Evolutionary conservation across 352 stramenopile species (phyloP), one percentile per base, ranked within the genome.

Genomic region (Blastocystis sp.): DNA sequence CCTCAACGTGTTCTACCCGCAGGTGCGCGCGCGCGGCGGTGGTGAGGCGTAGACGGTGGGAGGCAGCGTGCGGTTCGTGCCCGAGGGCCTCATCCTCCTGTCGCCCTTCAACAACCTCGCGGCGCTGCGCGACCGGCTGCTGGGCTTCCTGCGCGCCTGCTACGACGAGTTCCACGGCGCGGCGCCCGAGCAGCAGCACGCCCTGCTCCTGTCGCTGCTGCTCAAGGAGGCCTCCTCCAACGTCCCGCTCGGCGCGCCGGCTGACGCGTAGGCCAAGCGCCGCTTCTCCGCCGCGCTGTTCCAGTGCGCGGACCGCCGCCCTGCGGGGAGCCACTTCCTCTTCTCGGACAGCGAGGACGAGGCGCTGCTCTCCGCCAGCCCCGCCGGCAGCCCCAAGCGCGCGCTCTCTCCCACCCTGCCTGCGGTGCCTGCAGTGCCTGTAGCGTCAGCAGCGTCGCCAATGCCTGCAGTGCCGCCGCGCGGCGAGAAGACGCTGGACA

Each of bases 61-160:
- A 56, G 48, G 48, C 5, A 56, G 48, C 5, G 48, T 56, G 48
- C 34, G 41, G 3, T 84, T 69, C 45, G 74, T 84, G 11, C 74
- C 74, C n/a, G 74, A 84, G 52, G 74, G 74, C n/a, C 60, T 84
- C 5, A 62, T 84, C 43, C n/a, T 84, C 2, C 74, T 84, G 5
- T 84, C 74, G 40, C 74, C 74, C 2, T 84, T 84, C 53, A 84
- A 84, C 40, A 67, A 67, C 23, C 34, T 84, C 2, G 10, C 23
- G 28, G 66, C 65, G 28, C 34, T 84, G 14, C 52, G 60, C 3
- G 74, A 84, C 23, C 34, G 41, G 0, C 34, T 74, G 28, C n/a
- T 74, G 21, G 17, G 7, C 5, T 74, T 74, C 43, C 64, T 74
- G 7, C 34, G 45, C 64, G 21, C 64, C 5, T 52, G 17, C 17